phyloP scores from a whole-genome alignment of 768 basidiomycete genomes.

The Lentinula detonsa region DNA sequence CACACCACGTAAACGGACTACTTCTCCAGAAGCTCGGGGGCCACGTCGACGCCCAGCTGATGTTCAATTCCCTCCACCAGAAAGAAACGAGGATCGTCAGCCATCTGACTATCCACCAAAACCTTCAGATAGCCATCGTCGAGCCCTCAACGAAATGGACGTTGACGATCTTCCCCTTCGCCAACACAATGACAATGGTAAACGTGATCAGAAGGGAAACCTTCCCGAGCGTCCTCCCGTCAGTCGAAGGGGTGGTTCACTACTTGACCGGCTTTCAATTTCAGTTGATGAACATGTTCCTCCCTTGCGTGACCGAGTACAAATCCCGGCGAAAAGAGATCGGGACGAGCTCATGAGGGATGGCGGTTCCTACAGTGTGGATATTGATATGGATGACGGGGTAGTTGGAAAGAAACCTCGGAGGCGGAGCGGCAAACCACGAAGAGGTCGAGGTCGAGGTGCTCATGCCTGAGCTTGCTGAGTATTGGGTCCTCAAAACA shows the following conservation, averaged over 20 bases:
- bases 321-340: conserved; percentile 25
- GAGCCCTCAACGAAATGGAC: not conserved
- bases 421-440: conserved; percentile 1
- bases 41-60: not conserved
- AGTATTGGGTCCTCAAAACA: not conserved
- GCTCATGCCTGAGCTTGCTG: not conserved
- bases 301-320: conserved; percentile 32
- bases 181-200: conserved; percentile 9
- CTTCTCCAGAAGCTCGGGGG: not conserved
- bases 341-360: conserved; percentile 19
- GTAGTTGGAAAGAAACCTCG: not conserved
- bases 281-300: not conserved
- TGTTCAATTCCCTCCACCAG: not conserved
- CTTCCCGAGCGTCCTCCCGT: conserved; percentile 2
- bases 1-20: not conserved
- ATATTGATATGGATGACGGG: not conserved
- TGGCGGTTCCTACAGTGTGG: conserved; percentile 13
- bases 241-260: conserved; percentile 22
- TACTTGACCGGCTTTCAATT: conserved; percentile 31
- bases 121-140: not conserved
- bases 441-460: not conserved
- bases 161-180: not conserved
- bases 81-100: not conserved
- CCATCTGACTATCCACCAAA: not conserved
- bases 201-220: not conserved